These are phyloP conservation scores for Zygoascus flipseniorum DNA, from an alignment of 805 yeast genomes.

Conservation along the genomic window DNA sequence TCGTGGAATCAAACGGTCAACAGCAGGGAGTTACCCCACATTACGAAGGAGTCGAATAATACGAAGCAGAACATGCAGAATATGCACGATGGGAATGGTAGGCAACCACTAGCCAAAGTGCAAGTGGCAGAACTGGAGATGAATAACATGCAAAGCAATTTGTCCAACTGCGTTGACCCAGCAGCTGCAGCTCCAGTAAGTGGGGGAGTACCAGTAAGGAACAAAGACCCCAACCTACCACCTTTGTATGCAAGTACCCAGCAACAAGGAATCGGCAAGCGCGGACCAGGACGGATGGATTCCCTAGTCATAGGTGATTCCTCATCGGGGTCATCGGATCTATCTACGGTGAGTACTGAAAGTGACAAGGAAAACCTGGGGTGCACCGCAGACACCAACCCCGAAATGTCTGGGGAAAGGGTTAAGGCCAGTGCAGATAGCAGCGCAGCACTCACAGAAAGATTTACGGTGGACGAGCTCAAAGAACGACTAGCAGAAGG, in stretches of 20 bases:
- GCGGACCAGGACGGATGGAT: neutral
- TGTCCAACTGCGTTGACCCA: no score
- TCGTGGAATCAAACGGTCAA: conserved; percentile 5
- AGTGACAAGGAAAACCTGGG: neutral
- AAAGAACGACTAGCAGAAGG: conserved; percentile 14
- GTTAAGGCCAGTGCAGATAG: neutral
- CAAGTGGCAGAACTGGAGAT: no score
- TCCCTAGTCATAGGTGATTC: neutral
- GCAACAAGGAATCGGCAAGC: neutral
- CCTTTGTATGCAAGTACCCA: no score
- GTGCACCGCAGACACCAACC: neutral
- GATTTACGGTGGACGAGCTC: conserved; percentile 5
- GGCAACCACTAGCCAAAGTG: no score
- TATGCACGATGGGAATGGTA: no score
- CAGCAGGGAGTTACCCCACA: neutral
- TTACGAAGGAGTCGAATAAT: neutral
- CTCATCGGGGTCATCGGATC: neutral
- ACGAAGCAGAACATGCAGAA: neutral
- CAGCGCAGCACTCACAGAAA: neutral
- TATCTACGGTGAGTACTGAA: neutral
- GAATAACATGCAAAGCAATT: no score
- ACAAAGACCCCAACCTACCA: no score
- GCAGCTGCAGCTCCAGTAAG: no score
- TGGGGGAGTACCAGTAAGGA: no score
- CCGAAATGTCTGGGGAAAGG: neutral